Base-by-base conservation (phyloP, 202 grass and related monocot species). In the Hordeum pubiflorum region DNA sequence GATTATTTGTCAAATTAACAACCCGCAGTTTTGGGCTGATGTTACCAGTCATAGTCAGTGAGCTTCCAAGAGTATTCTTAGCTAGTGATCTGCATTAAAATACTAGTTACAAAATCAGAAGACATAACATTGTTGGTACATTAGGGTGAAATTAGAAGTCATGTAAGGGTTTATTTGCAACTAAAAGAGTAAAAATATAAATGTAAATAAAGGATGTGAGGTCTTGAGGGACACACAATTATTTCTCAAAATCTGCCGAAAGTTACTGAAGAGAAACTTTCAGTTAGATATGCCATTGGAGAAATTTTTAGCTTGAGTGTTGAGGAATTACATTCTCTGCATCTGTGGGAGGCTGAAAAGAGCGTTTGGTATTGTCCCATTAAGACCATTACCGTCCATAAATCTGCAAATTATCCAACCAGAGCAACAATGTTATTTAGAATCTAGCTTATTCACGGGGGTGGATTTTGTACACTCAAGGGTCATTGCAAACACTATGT, bases 1-100 rank as follows among this genome's bases (percentile, higher is more conserved):
- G 79, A 74, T 91, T 91, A 50, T 59, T 72, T 86, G 83, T 85
- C 75, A 91, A 73, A 80, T 91, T 79, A 80, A 89, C 89, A 77
- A 65, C 83, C 38, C 34, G 79, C 54, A 91, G 70, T 31, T 29
- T 40, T 29, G 80, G 10, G 64, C 76, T 74, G 83, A 91, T 63
- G 31, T 18, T 83, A 52, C 31, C 72, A 36, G n/a, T 56, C 80
- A 89, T 86, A 29, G 78, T 60, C 62, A 91, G 86, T 34, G 2
- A 63, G 33, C 31, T 65, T 67, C 18, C 18, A 26, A 91, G 83
- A 33, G 75, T 10, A 73, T 91, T 91, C 27, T 40, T 65, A 65
- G 79, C 77, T 63, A 91, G 72, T 68, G 59, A 83, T 65, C 86
- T 91, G 83, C 71, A 83, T 79, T 61, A 44, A 46, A 58, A 81